Evolutionary conservation across 768 basidiomycete genomes (phyloP).

Genomic region (Suillus americanus): DNA sequence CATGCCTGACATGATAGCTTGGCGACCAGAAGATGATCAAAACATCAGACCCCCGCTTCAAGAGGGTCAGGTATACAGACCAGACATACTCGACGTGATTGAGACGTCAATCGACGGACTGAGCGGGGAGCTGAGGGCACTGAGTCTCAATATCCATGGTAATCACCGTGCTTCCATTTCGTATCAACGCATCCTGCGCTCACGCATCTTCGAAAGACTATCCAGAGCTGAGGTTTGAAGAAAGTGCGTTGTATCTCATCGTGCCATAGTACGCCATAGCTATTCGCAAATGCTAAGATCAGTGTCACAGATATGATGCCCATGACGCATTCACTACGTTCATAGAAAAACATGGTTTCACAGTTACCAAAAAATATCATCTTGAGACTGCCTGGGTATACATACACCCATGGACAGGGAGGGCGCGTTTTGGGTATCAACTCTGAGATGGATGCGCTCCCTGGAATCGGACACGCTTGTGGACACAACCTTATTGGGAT

Average conservation of each 20-base stretch:
- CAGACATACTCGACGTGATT: slow-evolving; percentile 62
- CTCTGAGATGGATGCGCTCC: slow-evolving; percentile 67
- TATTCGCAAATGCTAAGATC: neutral
- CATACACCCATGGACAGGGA: slow-evolving; percentile 55
- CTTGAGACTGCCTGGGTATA: slow-evolving; percentile 67
- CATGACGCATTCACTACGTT: slow-evolving; percentile 68
- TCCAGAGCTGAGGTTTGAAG: slow-evolving; percentile 69
- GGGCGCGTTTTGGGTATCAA: slow-evolving; percentile 71
- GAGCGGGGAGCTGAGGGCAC: slow-evolving; percentile 50
- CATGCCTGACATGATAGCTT: slow-evolving; percentile 29
- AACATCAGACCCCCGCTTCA: slow-evolving; percentile 23
- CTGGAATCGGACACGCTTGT: slow-evolving; percentile 60
- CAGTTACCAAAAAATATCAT: slow-evolving; percentile 54
- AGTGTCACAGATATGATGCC: slow-evolving; percentile 51
- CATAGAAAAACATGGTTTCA: slow-evolving; percentile 61
- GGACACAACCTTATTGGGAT: slow-evolving; percentile 79
- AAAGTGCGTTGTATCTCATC: slow-evolving; percentile 43
- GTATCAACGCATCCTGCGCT: neutral
- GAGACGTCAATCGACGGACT: slow-evolving; percentile 50
- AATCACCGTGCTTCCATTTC: neutral
- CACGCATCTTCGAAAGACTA: slow-evolving; percentile 44
- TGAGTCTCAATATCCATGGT: slow-evolving; percentile 79
- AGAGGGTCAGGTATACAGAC: slow-evolving; percentile 44
- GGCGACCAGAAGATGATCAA: slow-evolving; percentile 39
- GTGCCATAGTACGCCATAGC: neutral